Evolutionary conservation across 2,329 filamentous ascomycete genomes (phyloP), one percentile per base, ranked within the genome.

Genomic region (Nemania serpens): DNA sequence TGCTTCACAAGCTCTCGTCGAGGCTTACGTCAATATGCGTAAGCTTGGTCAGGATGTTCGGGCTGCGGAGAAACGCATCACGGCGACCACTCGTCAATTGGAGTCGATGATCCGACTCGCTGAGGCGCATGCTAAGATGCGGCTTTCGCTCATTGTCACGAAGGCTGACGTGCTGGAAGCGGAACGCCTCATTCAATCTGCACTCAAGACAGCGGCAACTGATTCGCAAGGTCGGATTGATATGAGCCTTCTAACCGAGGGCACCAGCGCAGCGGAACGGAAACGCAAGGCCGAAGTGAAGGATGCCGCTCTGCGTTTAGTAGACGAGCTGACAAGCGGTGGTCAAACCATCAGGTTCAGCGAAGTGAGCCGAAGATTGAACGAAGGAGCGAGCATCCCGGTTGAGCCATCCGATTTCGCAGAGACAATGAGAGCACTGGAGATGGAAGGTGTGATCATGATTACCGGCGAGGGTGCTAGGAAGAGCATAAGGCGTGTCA

Each of bases 91-190:
- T 0, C 87, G 95, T 73, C 95, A 99, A 77, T 84, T 99, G 5
- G 96, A 99, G 78, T 95, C 90, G 47, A 99, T 99, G 96, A 98
- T 99, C 73, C 94, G 95, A 63, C 89, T 99, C 2, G 81, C 93
- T 1, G 95, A 99, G 80, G 95, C 93, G 0, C 96, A 99, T 76
- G 96, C 95, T 51, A 97, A 97, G 77, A 99, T 99, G 96, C 90
- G 95, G 3, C 85, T 99, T 5, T 86, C 90, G 0, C 75, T 81
- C 2, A 85, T 82, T 13, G 95, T 99, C 43, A 93, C 91, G 0
- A 86, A 84, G 29, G 84, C 85, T 50, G 96, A 99, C 71, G 96
- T 99, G 5, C 80, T 87, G 51, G 95, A 99, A 79, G 93, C 95
- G 0, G 91, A 96, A 48, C 89, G 95, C 11, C 82, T 99, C 43